Evolutionary conservation across 257 asterid species (phyloP), one percentile per base, ranked within the genome.

Genomic region (Ajuga chamaepitys): DNA sequence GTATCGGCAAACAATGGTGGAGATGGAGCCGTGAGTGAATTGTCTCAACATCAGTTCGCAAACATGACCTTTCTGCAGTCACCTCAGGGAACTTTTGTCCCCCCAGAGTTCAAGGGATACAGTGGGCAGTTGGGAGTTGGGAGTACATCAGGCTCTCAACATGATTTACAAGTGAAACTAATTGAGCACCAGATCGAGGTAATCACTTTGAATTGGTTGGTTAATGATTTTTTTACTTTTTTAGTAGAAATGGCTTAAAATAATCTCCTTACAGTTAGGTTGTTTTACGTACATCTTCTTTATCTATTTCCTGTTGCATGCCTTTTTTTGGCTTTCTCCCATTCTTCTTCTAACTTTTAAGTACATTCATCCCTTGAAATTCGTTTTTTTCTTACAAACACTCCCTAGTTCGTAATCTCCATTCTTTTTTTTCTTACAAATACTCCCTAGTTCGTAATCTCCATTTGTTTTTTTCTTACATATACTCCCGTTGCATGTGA

Each of bases 151-250:
- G 78, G 77, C 48, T 51, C 83, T 41, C 82, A 71, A 30, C 66
- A 67, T 71, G 87, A 84, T 67, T 75, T 74, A 53, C 88, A 87
- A 57, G 83, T 73, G 66, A 81, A 73, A 62, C 58, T 81, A 65
- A 65, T 93, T 38, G 79, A 85, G 81, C 85, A 75, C 38, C 96
- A 84, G 72, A 89, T 93, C 74, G 86, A 87, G 97, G 97, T 93
- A 80, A 59, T 18, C 51, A 11, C 17, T 12, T 54, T 11, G 25
- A 13, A 58, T 63, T 25, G 44, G 32, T 44, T 4, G n/a, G 4
- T 30, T 30, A 30, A 4, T 30, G 4, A 42, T 22, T 1, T 52
- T 24, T 8, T 26, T 30, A 7, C 44, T 28, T 30, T 40, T 2
- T n/a, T 56, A 56, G 35, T 32, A 7, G 9, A 0, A 30, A 30